phyloP scores from a whole-genome alignment of 306 rosid genomes.

The Cucurbita pepo region DNA sequence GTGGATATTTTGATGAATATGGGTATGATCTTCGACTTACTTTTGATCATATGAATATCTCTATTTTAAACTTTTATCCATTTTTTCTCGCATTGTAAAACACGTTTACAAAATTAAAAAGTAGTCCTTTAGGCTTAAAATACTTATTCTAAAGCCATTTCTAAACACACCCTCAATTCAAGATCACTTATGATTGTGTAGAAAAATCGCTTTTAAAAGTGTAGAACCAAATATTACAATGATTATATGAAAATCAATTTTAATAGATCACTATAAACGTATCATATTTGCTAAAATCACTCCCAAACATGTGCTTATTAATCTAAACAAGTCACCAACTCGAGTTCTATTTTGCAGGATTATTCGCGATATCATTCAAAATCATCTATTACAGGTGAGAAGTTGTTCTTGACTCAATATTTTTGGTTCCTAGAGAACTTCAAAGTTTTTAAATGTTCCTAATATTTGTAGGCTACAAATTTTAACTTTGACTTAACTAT shows the following conservation, averaged over 20 bases:
- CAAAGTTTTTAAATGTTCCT: background rate
- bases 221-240: background rate
- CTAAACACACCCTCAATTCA: background rate
- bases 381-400: conserved; percentile 86
- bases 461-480: background rate
- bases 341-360: conserved; percentile 37
- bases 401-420: conserved; percentile 5
- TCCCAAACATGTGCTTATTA: too few species aligned
- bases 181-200: background rate
- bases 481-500: background rate
- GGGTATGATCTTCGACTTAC: conserved; percentile 40
- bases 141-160: background rate
- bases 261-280: too few species aligned
- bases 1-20: conserved; percentile 93
- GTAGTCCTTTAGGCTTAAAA: background rate
- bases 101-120: background rate
- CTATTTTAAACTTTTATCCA: background rate
- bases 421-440: background rate
- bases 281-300: too few species aligned
- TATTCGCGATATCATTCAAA: conserved; percentile 93
- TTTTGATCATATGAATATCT: background rate
- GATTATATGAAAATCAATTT: too few species aligned
- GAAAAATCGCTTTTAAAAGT: background rate
- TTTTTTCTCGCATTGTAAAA: background rate
- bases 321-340: background rate